Evolutionary conservation across 495 filamentous ascomycete species (phyloP).

Genomic region (Astrocystis sublimbata): DNA sequence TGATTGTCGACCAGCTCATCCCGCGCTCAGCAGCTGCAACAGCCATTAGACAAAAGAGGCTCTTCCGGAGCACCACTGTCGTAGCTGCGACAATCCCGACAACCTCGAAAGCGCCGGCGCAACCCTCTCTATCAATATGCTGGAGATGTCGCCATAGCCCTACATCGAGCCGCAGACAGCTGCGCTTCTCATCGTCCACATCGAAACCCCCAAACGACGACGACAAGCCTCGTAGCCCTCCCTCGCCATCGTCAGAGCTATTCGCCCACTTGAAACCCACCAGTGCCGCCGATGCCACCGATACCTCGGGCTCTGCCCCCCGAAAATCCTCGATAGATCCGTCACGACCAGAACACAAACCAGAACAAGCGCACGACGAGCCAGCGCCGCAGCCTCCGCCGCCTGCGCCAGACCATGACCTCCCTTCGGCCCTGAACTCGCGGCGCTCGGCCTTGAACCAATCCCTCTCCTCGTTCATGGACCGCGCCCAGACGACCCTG

Average conservation of each 20-base stretch:
- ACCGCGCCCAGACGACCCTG: slow-evolving; percentile 80
- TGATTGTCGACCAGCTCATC: slow-evolving; percentile 31
- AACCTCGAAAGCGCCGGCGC: background rate
- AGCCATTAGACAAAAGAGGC: slow-evolving; percentile 11
- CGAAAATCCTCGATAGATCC: background rate
- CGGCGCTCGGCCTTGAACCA: slow-evolving; percentile 72
- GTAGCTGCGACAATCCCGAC: background rate
- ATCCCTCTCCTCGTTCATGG: slow-evolving; percentile 78
- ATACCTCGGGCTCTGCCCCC: background rate
- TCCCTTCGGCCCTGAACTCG: slow-evolving; percentile 77
- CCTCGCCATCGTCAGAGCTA: background rate
- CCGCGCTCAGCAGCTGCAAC: slow-evolving; percentile 19
- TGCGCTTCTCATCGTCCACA: slow-evolving; percentile 26
- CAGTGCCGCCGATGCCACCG: background rate
- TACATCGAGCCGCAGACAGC: slow-evolving; percentile 15
- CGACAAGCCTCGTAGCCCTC: background rate
- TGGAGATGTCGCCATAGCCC: slow-evolving; percentile 23
- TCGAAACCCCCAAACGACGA: slow-evolving; percentile 24
- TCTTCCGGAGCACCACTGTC: slow-evolving; percentile 19
- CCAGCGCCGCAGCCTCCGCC: slow-evolving; percentile 6
- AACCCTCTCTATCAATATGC: slow-evolving; percentile 18
- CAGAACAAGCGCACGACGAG: slow-evolving; percentile 2
- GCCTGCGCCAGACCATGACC: slow-evolving; percentile 37
- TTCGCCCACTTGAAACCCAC: background rate
- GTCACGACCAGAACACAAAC: background rate